Evolutionary conservation across 108 stramenopile species (phyloP).

Genomic region (Skeletonema potamos): DNA sequence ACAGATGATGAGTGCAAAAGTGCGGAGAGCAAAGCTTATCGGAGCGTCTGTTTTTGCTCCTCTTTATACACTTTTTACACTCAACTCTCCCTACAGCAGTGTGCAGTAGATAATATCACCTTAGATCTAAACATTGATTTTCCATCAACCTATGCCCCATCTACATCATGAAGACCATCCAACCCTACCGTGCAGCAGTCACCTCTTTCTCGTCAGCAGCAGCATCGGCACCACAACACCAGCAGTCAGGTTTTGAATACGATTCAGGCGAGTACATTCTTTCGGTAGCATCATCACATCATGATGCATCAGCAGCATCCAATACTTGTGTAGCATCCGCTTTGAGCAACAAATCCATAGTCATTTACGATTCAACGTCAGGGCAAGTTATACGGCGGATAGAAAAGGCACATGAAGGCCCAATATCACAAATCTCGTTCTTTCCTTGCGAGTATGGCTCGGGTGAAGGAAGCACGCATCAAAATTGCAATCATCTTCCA

Average conservation of each 20-base stretch:
- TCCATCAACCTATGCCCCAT: background rate
- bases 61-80: too few relatives aligned
- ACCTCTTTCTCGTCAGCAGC: conserved; percentile 38
- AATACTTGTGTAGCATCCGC: conserved; percentile 28
- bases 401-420: conserved; percentile 31
- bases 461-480: background rate
- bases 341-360: conserved; percentile 38
- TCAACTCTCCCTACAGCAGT: too few relatives aligned
- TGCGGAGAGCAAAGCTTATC: too few relatives aligned
- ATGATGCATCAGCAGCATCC: conserved; percentile 3
- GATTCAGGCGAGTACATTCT: conserved; percentile 44
- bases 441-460: conserved; percentile 14
- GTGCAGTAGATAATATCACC: too few relatives aligned
- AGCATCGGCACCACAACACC: background rate
- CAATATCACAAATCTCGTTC: conserved; percentile 36
- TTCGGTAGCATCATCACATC: conserved; percentile 19
- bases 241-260: conserved; percentile 30
- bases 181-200: conserved; percentile 29
- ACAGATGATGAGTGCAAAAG: too few relatives aligned
- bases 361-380: conserved; percentile 20
- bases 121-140: too few relatives aligned
- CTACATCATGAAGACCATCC: conserved; percentile 33
- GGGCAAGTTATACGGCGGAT: conserved; percentile 19
- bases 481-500: conserved; percentile 9
- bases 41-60: too few relatives aligned